phyloP scores from a whole-genome alignment of 2,329 filamentous ascomycete genomes.

The Fusarium floridanum region DNA sequence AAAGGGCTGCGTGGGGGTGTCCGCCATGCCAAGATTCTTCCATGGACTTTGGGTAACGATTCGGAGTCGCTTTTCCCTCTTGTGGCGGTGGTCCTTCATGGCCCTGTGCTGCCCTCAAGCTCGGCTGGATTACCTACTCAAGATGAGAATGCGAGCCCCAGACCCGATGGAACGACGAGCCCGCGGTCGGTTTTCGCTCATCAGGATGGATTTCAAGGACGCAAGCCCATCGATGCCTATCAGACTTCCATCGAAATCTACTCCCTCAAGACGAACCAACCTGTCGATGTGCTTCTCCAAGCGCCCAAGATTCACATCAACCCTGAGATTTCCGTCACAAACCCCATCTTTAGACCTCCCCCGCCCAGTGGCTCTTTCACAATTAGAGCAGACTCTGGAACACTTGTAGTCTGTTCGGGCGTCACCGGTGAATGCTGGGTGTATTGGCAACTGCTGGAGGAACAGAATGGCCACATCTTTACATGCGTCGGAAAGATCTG shows the following conservation, averaged over 20 bases:
- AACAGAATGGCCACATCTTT: conserved; percentile 61
- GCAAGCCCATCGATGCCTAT: conserved; percentile 69
- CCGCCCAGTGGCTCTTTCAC: conserved; percentile 79
- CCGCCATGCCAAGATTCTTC: conserved; percentile 84
- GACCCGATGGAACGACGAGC: conserved; percentile 58
- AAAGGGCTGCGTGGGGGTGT: conserved; percentile 85
- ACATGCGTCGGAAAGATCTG: conserved; percentile 89
- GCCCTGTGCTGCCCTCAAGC: conserved; percentile 70
- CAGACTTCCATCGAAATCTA: conserved; percentile 93
- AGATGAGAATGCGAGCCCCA: conserved; percentile 55
- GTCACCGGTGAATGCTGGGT: conserved; percentile 89
- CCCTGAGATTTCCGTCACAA: conserved; percentile 66
- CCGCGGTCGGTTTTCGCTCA: conserved; percentile 57
- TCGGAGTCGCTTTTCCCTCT: conserved; percentile 74
- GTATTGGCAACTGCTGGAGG: conserved; percentile 66
- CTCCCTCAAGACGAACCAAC: conserved; percentile 81
- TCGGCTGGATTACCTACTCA: conserved; percentile 53
- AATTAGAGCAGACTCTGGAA: conserved; percentile 79
- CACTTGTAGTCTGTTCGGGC: conserved; percentile 81
- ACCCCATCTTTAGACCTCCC: conserved; percentile 76
- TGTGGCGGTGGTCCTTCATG: conserved; percentile 84
- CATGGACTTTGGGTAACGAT: conserved; percentile 71
- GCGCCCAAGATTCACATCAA: conserved; percentile 73
- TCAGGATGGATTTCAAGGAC: conserved; percentile 53
- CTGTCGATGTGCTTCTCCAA: conserved; percentile 79